Evolutionary conservation across 2,329 filamentous ascomycete species (phyloP), one percentile per base, ranked within the genome.

Genomic region (Stromatinia cepivora): DNA sequence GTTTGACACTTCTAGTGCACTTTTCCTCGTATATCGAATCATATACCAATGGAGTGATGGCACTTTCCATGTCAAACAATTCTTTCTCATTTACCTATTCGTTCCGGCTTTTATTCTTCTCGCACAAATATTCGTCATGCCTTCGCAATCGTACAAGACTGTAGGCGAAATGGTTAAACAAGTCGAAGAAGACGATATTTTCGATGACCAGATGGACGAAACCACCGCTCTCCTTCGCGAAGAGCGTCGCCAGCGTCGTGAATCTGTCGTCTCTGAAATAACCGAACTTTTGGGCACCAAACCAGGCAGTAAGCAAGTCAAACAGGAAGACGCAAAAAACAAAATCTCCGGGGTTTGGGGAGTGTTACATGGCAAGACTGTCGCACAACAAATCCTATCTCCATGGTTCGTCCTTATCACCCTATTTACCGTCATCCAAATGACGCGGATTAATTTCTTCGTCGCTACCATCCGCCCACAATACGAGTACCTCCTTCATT

Each of bases 371-470:
- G 88, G 88, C 64, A 83, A 84, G 73, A 87, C 90, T 0, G 91
- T 92, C 0, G 76, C 84, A 31, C 81, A 92, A 75, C 94, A 97
- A 80, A 90, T 97, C 73, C 79, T 81, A 10, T 92, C 90, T 3
- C 90, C 90, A 0, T 97, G 93, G 93, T 97, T 95, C 79, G 82
- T 93, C 25, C 84, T 97, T 50, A 92, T 97, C 75, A 91, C 92
- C 7, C 80, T 93, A 28, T 94, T 97, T 78, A 97, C 75, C 39
- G 84, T 91, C 45, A 80, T 92, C 52, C 89, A 91, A 78, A 92
- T 91, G 88, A 89, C 89, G 2, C 86, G 90, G 42, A 96, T 97
- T 84, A 97, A 97, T 81, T 97, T 93, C 82, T 96, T 97, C 78
- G 92, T 97, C 66, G 92, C 93, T 4, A 96, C 93, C 3, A 90